phyloP scores from a whole-genome alignment of 2,329 filamentous ascomycete genomes.

The Fusarium poae region DNA sequence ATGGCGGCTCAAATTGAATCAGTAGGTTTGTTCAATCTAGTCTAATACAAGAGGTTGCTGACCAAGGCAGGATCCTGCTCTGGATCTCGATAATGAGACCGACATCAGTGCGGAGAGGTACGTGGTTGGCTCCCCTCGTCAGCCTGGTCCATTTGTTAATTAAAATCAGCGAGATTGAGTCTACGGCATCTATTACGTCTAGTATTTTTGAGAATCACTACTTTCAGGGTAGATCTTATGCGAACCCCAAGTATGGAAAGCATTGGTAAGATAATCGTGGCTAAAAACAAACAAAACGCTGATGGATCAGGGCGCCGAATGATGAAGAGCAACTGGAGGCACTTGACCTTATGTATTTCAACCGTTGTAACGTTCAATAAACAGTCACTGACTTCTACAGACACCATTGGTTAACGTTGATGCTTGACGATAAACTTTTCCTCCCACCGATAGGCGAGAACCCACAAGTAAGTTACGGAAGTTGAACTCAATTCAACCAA shows the following conservation, averaged over 20 bases:
- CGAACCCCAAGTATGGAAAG: slow-evolving; percentile 46
- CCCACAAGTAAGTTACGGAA: slow-evolving; percentile 21
- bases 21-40: slow-evolving; percentile 1
- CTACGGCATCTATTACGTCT: slow-evolving; percentile 41
- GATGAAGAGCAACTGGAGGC: slow-evolving; percentile 45
- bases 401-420: slow-evolving; percentile 44
- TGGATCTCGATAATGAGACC: slow-evolving; percentile 19
- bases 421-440: slow-evolving; percentile 41
- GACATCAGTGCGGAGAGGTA: slow-evolving; percentile 32
- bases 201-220: slow-evolving; percentile 44
- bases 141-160: neutral
- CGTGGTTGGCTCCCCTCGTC: accelerated
- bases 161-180: slow-evolving; percentile 19
- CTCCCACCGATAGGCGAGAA: slow-evolving; percentile 37
- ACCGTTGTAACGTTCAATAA: accelerated
- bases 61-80: slow-evolving; percentile 18
- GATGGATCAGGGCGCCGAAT: slow-evolving; percentile 37
- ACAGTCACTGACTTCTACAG: neutral
- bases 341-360: slow-evolving; percentile 41
- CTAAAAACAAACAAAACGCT: neutral
- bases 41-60: accelerated
- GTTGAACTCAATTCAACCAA: accelerated
- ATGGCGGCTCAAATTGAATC: slow-evolving; percentile 33
- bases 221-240: slow-evolving; percentile 42
- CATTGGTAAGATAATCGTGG: slow-evolving; percentile 26